Evolutionary conservation across 2,329 filamentous ascomycete species (phyloP).

Genomic region (Pleurostoma richardsiae): DNA sequence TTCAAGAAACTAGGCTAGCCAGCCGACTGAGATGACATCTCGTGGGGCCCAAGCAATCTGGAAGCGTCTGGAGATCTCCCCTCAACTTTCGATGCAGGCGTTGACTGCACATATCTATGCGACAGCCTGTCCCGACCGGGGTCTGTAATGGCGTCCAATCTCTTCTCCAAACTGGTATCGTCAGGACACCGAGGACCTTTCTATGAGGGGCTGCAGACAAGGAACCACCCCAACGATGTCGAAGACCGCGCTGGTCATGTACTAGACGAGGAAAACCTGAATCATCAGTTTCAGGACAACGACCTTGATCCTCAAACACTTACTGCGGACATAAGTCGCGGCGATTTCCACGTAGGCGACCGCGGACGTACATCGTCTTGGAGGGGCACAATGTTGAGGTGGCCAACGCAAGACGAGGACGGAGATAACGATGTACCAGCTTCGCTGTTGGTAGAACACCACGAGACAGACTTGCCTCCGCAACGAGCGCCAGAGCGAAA

Average conservation of each 20-base stretch:
- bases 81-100: too few species aligned
- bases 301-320: conserved; percentile 40
- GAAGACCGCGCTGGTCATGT: conserved; percentile 36
- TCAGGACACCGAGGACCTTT: conserved; percentile 32
- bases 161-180: conserved; percentile 38
- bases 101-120: too few species aligned
- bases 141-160: conserved; percentile 37
- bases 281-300: conserved; percentile 44
- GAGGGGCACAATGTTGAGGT: conserved; percentile 4
- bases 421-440: conserved; percentile 58
- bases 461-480: conserved; percentile 22
- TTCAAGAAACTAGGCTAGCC: too few species aligned
- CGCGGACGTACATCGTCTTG: background rate
- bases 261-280: conserved; percentile 49
- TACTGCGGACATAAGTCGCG: conserved; percentile 38
- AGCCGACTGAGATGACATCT: too few species aligned
- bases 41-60: too few species aligned
- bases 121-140: background rate
- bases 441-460: conserved; percentile 56
- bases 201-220: conserved; percentile 41
- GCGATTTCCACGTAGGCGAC: conserved; percentile 23
- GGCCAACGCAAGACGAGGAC: conserved; percentile 39
- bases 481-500: conserved; percentile 11
- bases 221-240: conserved; percentile 32
- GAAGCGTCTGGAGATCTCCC: too few species aligned